phyloP scores from a whole-genome alignment of 164 flowering plant genomes.

The Magnolia changhungtana region DNA sequence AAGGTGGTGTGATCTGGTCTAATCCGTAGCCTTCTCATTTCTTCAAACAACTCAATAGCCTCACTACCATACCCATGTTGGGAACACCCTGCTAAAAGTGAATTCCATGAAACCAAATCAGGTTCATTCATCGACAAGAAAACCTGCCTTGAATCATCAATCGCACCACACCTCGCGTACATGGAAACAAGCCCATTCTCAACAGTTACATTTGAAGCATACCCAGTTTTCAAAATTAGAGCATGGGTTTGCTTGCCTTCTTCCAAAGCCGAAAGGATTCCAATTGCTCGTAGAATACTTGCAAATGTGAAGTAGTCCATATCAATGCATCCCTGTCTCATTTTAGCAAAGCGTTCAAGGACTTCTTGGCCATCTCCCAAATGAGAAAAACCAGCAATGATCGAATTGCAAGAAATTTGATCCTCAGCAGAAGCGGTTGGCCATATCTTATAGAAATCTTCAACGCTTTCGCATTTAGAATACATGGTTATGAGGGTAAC shows the following conservation, averaged over 20 bases:
- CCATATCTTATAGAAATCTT: constrained; percentile 36
- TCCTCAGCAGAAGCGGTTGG: constrained; percentile 25
- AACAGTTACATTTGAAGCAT: constrained; percentile 25
- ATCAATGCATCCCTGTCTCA: constrained; percentile 33
- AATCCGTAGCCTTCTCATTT: constrained; percentile 34
- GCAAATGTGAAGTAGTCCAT: constrained; percentile 39
- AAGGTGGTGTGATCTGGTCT: constrained; percentile 43
- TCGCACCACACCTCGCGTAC: constrained; percentile 61
- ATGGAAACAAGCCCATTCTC: constrained; percentile 57
- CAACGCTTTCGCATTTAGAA: constrained; percentile 37
- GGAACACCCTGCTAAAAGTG: constrained; percentile 44
- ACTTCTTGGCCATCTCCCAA: constrained; percentile 38
- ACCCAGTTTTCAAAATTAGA: constrained; percentile 38
- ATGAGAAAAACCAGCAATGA: constrained; percentile 45
- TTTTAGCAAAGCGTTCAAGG: constrained; percentile 30
- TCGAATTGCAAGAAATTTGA: constrained; percentile 53
- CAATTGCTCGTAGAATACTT: constrained; percentile 38
- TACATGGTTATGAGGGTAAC: constrained; percentile 44
- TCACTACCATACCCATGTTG: constrained; percentile 48
- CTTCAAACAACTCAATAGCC: constrained; percentile 45
- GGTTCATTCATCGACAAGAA: constrained; percentile 35
- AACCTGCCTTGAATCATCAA: constrained; percentile 32
- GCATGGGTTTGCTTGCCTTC: constrained; percentile 55
- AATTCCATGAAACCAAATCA: constrained; percentile 60
- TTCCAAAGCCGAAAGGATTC: constrained; percentile 37